Conservation (phyloP, 306 rosid genomes). For the Cucumis cinereus region DNA sequence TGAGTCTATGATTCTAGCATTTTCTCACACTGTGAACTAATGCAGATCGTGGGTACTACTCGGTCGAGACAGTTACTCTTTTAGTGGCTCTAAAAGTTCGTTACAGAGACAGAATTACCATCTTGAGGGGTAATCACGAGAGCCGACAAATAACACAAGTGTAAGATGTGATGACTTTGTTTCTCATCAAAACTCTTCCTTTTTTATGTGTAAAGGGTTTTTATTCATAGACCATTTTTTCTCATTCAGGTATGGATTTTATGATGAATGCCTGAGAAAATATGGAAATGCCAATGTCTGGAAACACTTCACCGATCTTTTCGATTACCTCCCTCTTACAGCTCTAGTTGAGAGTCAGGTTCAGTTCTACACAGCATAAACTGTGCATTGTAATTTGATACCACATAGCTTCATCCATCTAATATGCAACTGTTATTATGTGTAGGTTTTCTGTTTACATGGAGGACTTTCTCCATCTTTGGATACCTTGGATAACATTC, state of each 20-base stretch:
- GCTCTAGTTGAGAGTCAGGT: slow-evolving; percentile 99
- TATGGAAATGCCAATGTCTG: slow-evolving; percentile 97
- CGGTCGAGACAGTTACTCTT: slow-evolving; percentile 95
- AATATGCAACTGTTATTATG: not conserved
- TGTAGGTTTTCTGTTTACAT: slow-evolving; percentile 91
- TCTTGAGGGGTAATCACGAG: slow-evolving; percentile 97
- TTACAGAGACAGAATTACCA: slow-evolving; percentile 95
- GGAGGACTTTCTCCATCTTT: slow-evolving; percentile 97
- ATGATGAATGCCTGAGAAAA: slow-evolving; percentile 97
- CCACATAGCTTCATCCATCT: not conserved
- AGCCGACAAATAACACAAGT: slow-evolving; percentile 98
- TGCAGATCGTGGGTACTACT: slow-evolving; percentile 51
- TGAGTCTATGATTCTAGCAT: not conserved
- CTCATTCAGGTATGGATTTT: slow-evolving; percentile 86
- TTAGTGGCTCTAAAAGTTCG: slow-evolving; percentile 93
- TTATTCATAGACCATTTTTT: slow-evolving; percentile 9
- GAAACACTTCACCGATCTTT: slow-evolving; percentile 83
- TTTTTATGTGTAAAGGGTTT: not conserved
- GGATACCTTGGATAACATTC: slow-evolving; percentile 88
- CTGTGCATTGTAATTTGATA: not conserved
- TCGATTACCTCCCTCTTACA: slow-evolving; percentile 92
- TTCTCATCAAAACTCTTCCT: not conserved
- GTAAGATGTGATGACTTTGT: slow-evolving; percentile 30
- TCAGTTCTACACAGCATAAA: slow-evolving; percentile 10
- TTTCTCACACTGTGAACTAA: not conserved